Conservation (phyloP, 176 grass and related monocot genomes). For the Aegilops bicornis region DNA sequence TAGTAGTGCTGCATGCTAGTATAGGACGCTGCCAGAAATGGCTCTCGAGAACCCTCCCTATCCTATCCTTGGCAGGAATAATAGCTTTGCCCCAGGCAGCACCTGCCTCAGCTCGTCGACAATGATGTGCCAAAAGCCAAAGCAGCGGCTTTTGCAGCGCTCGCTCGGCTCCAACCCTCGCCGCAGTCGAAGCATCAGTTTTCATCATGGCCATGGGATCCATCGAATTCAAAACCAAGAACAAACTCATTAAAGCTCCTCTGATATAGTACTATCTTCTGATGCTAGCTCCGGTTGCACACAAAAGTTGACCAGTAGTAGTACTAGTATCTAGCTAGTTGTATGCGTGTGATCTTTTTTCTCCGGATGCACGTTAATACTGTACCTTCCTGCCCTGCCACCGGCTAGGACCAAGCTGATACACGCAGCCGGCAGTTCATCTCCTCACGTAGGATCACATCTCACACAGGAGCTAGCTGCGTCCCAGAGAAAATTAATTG, state of each 20-base stretch:
- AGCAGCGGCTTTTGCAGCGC: conserved; percentile 52
- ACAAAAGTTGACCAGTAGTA: background rate
- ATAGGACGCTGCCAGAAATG: conserved; percentile 33
- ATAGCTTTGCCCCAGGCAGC: conserved; percentile 34
- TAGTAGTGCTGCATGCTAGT: background rate
- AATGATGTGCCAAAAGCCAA: conserved; percentile 57
- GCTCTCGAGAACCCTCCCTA: conserved; percentile 27
- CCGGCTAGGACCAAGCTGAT: background rate
- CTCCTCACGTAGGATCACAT: background rate
- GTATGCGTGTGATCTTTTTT: conserved; percentile 17
- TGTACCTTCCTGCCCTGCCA: conserved; percentile 9
- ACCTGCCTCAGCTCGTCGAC: conserved; percentile 35
- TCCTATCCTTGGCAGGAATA: conserved; percentile 28
- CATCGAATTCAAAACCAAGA: background rate
- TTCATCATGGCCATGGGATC: conserved; percentile 28
- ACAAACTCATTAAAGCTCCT: conserved; percentile 42
- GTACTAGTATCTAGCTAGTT: background rate
- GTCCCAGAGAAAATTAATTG: background rate
- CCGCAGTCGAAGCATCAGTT: conserved; percentile 24
- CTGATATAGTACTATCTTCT: background rate
- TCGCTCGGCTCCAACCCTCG: conserved; percentile 25
- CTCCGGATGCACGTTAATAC: conserved; percentile 16
- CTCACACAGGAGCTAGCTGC: background rate
- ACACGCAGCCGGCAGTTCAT: background rate
- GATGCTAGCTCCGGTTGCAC: no score